A percentile compares a stretch with the other conserved stretches of the same genome.
Conservation (phyloP, 495 filamentous ascomycete species). For the Annulohypoxylon maeteangense region DNA sequence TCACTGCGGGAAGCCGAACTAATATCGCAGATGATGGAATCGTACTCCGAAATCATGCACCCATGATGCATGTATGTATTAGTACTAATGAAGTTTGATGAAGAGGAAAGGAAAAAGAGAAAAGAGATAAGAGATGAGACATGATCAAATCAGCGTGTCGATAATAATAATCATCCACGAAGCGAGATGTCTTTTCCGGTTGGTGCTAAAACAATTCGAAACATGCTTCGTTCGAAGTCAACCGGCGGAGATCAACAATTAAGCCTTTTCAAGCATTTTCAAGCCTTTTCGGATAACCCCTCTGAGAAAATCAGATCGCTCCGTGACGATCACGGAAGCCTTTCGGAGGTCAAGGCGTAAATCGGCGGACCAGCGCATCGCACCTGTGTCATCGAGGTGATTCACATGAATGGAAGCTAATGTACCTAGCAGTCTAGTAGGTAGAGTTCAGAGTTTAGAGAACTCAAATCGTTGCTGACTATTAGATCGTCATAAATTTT, state of each 20-base stretch:
- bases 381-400: slow-evolving; percentile 7
- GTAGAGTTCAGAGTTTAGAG: slow-evolving; percentile 4
- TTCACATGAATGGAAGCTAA: not conserved
- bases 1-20: not conserved
- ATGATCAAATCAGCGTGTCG: not conserved
- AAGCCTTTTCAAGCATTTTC: too few relatives aligned
- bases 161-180: not conserved
- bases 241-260: slow-evolving; percentile 10
- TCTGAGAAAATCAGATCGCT: slow-evolving; percentile 26
- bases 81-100: not conserved
- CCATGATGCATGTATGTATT: not conserved
- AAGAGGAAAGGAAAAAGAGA: not conserved
- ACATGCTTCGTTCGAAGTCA: slow-evolving; percentile 34
- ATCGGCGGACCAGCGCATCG: slow-evolving; percentile 9
- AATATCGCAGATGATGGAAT: not conserved
- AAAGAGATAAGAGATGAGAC: not conserved
- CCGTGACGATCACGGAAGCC: slow-evolving; percentile 35
- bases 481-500: slow-evolving; percentile 5
- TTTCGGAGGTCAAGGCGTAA: slow-evolving; percentile 31
- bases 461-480: slow-evolving; percentile 14
- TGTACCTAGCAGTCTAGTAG: too few relatives aligned
- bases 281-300: slow-evolving; percentile 26
- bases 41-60: slow-evolving; percentile 2
- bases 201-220: slow-evolving; percentile 29
- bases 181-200: not conserved